Percentiles rank a stretch among this genome's conserved stretches.
These are phyloP conservation scores for Chamaecrista fasciculata DNA, from an alignment of 306 rosid species.

Conservation along the genomic window DNA sequence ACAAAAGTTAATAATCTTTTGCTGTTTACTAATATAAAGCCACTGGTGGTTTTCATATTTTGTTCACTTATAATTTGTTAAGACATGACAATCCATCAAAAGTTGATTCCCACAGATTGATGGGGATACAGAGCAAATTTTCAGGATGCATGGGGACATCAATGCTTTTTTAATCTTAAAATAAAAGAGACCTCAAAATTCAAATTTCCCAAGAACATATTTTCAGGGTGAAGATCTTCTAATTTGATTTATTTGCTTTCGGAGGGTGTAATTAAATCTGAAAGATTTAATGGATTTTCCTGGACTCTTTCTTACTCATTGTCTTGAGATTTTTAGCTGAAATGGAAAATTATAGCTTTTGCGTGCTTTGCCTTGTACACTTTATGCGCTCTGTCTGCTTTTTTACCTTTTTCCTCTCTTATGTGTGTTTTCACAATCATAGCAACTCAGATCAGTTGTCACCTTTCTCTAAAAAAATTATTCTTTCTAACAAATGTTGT, in stretches of 20 bases:
- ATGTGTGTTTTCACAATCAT: conserved; percentile 14
- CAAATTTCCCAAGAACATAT: no score
- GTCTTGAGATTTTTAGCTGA: conserved; percentile 20
- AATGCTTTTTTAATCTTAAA: no score
- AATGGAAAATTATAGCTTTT: conserved; percentile 17
- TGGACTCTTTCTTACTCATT: neutral
- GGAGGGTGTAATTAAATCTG: neutral
- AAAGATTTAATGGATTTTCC: conserved; percentile 12
- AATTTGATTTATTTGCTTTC: neutral
- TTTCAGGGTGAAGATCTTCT: neutral
- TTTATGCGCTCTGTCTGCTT: neutral
- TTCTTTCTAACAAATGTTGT: conserved; percentile 16
- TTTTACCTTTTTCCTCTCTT: conserved; percentile 12
- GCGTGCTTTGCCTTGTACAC: conserved; percentile 4
- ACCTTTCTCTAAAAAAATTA: conserved; percentile 8
- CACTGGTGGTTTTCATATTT: neutral
- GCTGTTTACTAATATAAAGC: neutral
- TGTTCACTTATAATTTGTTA: neutral
- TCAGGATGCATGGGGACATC: no score
- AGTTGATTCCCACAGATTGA: no score
- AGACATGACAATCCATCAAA: no score
- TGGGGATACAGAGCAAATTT: no score
- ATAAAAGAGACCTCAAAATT: no score
- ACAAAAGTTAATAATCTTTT: neutral
- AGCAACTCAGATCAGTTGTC: conserved; percentile 20